Conservation (phyloP, 1,284 basidiomycete genomes). For the Golubevia pallescens region DNA sequence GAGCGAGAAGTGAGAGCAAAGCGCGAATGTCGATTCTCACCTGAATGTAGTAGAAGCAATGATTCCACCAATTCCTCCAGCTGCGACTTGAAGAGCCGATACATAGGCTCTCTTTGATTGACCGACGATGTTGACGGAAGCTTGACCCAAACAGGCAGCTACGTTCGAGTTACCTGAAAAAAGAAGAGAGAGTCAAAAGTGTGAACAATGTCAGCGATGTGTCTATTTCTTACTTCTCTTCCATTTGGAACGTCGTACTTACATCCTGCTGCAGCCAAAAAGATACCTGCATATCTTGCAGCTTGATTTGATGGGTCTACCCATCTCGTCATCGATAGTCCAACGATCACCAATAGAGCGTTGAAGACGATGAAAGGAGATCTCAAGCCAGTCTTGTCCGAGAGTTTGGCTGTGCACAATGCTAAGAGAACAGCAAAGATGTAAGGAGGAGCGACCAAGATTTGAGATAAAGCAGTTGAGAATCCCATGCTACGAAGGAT, state of each 20-base stretch:
- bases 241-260: conserved; percentile 15
- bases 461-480: conserved; percentile 45
- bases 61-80: conserved; percentile 67
- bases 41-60: conserved; percentile 54
- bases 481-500: conserved; percentile 66
- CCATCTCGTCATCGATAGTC: conserved; percentile 63
- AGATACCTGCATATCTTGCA: conserved; percentile 65
- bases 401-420: conserved; percentile 56
- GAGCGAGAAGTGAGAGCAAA: too few species aligned
- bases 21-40: too few species aligned
- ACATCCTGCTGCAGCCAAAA: conserved; percentile 65
- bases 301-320: conserved; percentile 35
- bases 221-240: conserved; percentile 1
- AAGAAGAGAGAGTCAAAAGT: neutral
- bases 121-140: conserved; percentile 65
- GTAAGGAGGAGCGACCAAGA: conserved; percentile 66
- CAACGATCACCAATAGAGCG: conserved; percentile 59
- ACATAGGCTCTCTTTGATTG: conserved; percentile 65
- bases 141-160: conserved; percentile 59
- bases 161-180: conserved; percentile 35
- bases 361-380: conserved; percentile 62
- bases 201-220: neutral
- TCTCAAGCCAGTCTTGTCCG: conserved; percentile 64
- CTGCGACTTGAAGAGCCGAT: conserved; percentile 64
- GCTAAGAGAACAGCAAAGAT: conserved; percentile 55